phyloP scores from a whole-genome alignment of 257 asterid species.

The Parsonsia alboflavescens region DNA sequence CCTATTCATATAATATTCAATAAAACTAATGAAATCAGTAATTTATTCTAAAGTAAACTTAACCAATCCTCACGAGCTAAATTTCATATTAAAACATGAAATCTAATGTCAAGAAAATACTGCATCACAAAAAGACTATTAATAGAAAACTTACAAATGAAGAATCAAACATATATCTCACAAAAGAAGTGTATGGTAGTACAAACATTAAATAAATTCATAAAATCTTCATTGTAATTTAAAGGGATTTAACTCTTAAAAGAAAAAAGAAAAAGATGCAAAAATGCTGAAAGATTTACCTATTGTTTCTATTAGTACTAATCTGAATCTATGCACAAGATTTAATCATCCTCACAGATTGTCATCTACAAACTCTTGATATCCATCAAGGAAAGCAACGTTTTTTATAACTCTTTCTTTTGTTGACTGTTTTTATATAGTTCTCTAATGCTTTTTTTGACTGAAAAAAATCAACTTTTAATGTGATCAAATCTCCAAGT shows the following conservation, averaged over 20 bases:
- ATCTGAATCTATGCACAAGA: neutral
- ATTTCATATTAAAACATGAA: neutral
- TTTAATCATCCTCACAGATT: neutral
- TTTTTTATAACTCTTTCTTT: too few relatives aligned
- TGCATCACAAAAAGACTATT: neutral
- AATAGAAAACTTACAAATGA: neutral
- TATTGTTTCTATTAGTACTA: too few relatives aligned
- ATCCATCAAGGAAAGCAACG: neutral
- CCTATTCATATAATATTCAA: too few relatives aligned
- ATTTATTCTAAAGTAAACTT: too few relatives aligned
- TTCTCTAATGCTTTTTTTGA: neutral
- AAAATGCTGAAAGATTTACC: too few relatives aligned
- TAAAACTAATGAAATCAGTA: too few relatives aligned
- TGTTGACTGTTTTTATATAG: too few relatives aligned
- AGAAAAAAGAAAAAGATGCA: too few relatives aligned
- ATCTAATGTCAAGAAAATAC: neutral
- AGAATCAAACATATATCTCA: neutral
- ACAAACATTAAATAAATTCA: neutral
- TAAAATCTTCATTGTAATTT: neutral
- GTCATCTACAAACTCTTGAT: neutral
- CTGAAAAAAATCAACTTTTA: neutral
- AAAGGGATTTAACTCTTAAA: too few relatives aligned
- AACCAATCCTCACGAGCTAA: too few relatives aligned
- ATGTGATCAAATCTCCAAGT: neutral
- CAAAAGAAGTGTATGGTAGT: neutral